These are phyloP conservation scores for Hymenoscyphus occultus DNA, from an alignment of 2,329 filamentous ascomycete genomes.

Conservation along the genomic window DNA sequence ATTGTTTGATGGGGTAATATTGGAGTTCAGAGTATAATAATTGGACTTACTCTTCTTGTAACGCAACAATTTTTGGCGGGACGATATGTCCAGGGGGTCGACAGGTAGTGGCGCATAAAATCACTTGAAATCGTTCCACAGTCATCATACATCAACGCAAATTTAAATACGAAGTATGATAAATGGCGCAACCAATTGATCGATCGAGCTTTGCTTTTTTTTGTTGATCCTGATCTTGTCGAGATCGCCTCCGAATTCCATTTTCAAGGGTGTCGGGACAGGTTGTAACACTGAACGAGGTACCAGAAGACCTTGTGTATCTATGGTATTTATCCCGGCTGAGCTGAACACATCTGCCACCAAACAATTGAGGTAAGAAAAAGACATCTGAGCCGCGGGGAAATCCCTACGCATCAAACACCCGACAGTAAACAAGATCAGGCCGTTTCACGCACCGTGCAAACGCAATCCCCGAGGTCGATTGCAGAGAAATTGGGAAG, in stretches of 20 bases:
- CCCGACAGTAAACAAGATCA: neutral
- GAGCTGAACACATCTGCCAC: neutral
- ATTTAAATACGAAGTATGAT: neutral
- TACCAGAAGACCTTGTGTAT: neutral
- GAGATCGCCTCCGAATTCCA: neutral
- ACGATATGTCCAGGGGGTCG: neutral
- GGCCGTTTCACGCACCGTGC: neutral
- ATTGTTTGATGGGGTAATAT: neutral
- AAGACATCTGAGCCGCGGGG: neutral
- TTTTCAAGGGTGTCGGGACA: neutral
- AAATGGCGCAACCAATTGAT: neutral
- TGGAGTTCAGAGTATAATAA: neutral
- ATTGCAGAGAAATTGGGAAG: neutral
- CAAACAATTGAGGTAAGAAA: neutral
- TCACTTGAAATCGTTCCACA: neutral
- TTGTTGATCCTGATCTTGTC: neutral
- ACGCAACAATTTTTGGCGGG: neutral
- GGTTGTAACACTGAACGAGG: neutral
- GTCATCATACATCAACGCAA: neutral
- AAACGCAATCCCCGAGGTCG: neutral
- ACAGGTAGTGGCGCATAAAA: neutral
- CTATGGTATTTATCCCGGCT: neutral
- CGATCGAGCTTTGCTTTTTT: conserved; percentile 2
- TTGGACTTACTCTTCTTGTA: neutral
- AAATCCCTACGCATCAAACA: neutral